Base-by-base conservation (phyloP, 805 yeast genomes). In the Wickerhamomyces tratensis region DNA sequence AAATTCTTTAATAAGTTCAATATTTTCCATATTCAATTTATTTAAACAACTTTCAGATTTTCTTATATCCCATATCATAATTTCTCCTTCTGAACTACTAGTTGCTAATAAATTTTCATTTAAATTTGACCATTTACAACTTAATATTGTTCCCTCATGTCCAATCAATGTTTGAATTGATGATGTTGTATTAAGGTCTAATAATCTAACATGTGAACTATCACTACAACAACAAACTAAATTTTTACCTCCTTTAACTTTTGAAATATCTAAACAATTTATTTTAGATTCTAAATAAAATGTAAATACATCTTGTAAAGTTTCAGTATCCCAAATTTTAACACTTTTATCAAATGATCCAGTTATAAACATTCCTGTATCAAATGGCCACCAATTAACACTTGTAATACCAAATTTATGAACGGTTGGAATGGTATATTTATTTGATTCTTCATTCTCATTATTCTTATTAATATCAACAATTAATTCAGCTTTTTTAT, bases 341-440 rank as follows among this genome's bases (percentile, higher is more conserved):
- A 88, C 74, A 0, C 77, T 73, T 44, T 74, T 77, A 59, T 89
- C 97, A 58, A 79, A 86, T 0, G 96, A 86, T 1, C 87, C 77
- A 4, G 87, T 74, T 15, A 87, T 69, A 63, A 87, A 88, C 79
- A 89, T 71, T 1, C 96, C 96, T 33, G 80, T 77, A 59, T 89
- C 97, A 38, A 66, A 65, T 0, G 93, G 88, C 91, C 96, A 91
- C 97, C 97, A 89, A 51, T 72, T 68, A 1, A 86, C 66, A 13
- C 75, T 63, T 0, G 95, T 83, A 0, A 89, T 69, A 0, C 96
- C 95, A 57, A 70, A 86, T 15, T 64, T 58, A 55, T 89, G 97
- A 0, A 71, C 75, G 2, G 31, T 29, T 7, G 11, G 5, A 29
- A 9, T 11, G 5, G 3, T 5, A 29, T 29, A 6, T 6, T 33